Conservation (phyloP, 306 rosid genomes). For the Gillenia trifoliata region DNA sequence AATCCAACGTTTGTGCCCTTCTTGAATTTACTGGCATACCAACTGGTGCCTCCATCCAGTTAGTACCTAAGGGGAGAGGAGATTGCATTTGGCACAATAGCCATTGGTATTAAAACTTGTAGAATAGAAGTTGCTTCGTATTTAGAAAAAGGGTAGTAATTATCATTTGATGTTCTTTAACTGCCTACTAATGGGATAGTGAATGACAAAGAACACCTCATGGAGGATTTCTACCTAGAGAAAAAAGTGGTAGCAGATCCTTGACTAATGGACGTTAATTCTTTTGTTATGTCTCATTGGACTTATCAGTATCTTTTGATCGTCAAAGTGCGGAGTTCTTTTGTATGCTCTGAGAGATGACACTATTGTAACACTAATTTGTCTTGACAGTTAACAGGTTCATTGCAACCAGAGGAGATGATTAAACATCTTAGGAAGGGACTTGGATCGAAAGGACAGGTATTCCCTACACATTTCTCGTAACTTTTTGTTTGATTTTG, state of each 20-base stretch:
- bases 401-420: conserved; percentile 64
- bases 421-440: conserved; percentile 81
- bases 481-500: not conserved
- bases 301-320: not conserved
- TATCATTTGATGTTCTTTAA: not conserved
- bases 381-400: conserved; percentile 47
- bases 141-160: not conserved
- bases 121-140: not conserved
- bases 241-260: not conserved
- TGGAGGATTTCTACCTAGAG: not conserved
- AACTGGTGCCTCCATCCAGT: not conserved
- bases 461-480: conserved; percentile 8
- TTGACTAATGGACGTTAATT: not conserved
- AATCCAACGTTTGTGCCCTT: not conserved
- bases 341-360: not conserved
- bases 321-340: not conserved
- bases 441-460: conserved; percentile 77
- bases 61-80: not conserved
- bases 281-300: not conserved
- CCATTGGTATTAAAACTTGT: not conserved
- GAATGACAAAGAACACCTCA: not conserved
- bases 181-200: not conserved
- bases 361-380: conserved; percentile 9
- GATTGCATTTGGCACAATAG: not conserved
- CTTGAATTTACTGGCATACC: not conserved